Base-by-base conservation (phyloP, 805 yeast species). In the Sugiyamaella lignohabitans region DNA sequence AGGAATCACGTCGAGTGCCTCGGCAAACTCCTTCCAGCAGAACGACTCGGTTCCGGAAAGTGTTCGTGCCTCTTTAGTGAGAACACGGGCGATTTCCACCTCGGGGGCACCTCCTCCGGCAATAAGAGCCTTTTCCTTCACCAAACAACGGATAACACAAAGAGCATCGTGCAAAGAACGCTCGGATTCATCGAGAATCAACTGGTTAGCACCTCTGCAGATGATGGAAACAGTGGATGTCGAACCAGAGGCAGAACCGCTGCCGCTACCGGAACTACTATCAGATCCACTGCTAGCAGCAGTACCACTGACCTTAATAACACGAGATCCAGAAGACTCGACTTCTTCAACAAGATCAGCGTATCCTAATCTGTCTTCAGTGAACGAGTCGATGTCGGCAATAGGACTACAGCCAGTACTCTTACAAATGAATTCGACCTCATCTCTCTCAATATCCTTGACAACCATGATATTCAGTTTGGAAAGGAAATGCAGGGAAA, bases 51-150 rank as follows among this genome's bases (percentile, higher is more conserved):
- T 85, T 43, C 97, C 97, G 17, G 85, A 76, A 55, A 84, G 72
- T 45, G 77, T 70, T 53, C 80, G 74, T 24, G 94, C 75, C 64
- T 87, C 95, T 56, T 78, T 80, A 56, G 76, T 70, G 55, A 88
- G 69, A 11, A 77, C 76, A 53, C 91, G 78, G 8, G 96, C 79
- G 5, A 87, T 82, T 71, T 89, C 96, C 54, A 88, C 80, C 68
- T 88, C 97, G 40, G 98, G 95, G 4, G 98, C 98, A 59, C 98
- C 98, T 53, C 98, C 99, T 59, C 99, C 99, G 11, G 98, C 96
- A 69, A 93, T 88, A 62, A 85, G 71, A 1, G 89, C 95, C 61
- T 78, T 83, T 64, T 86, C 87, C 62, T 87, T 87, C 22, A 88
- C 95, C 47, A 87, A 72, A 68, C 96, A 84, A 64, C 95, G 71